Base-by-base conservation (phyloP, 495 filamentous ascomycete genomes). In the Penicillium riverlandense region DNA sequence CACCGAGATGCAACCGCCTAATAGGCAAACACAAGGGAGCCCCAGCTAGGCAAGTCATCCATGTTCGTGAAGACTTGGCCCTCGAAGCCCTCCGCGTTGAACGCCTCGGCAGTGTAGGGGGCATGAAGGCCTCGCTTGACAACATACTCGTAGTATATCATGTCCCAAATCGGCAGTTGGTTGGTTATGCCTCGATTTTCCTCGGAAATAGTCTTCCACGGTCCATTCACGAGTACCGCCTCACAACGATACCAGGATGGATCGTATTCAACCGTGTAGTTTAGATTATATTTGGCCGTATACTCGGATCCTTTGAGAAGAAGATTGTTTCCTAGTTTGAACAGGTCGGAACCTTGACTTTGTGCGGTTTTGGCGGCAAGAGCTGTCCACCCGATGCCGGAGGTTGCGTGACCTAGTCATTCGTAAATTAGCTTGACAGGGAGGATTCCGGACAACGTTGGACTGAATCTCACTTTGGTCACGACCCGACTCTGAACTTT, bases 201-300 rank as follows among this genome's bases (percentile, higher is more conserved):
- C 0, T 22, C 22, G 2, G 22, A 22, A 22, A 22, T 22, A 22
- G 2, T 4, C 22, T 22, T 6, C 65, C 67, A 67, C 4, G 60
- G 65, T 1, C 63, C 58, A 39, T 58, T 57, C 30, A 67, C 55
- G 12, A 69, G 43, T 15, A 63, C 56, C 1, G 61, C 57, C 41
- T 69, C 65, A 41, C 65, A 70, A 6, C 59, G 54, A 31, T 55
- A 61, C 42, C 51, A 63, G 10, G 50, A 54, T 7, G 63, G 54
- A 40, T 65, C 58, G 36, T 65, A 67, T n/a, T 44, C 40, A 8
- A 67, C 62, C n/a, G 47, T 54, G 22, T 60, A 34, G 7, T 55
- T 53, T 3, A 65, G 44, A 34, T 62, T 68, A 34, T 61, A 65
- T 44, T 61, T 61, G 7, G 59, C 55, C 6, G 61, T 40, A 31